Conservation (phyloP, 1,284 basidiomycete species). For the Athelia sp. region DNA sequence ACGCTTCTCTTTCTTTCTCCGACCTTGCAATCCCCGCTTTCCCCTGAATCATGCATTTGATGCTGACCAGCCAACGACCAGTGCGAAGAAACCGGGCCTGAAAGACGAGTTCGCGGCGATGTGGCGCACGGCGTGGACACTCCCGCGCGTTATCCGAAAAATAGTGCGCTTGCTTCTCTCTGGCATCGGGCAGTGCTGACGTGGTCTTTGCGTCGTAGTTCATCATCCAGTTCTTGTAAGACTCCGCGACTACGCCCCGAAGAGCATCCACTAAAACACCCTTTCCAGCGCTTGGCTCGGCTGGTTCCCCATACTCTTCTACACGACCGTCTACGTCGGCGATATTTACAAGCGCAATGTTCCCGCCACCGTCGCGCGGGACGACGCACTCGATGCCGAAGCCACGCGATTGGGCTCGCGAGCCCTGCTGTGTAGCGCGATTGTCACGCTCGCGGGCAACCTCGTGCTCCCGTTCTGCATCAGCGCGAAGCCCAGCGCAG, state of each 20-base stretch:
- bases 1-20: neutral
- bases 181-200: conserved; percentile 7
- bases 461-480: conserved; percentile 74
- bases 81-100: conserved; percentile 26
- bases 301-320: conserved; percentile 91
- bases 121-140: conserved; percentile 59
- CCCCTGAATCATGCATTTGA: neutral
- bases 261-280: too few species aligned
- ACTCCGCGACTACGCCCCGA: too few species aligned
- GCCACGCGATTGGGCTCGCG: conserved; percentile 81
- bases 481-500: conserved; percentile 13
- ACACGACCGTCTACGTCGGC: conserved; percentile 81
- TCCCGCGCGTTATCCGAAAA: conserved; percentile 74
- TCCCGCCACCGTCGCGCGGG: conserved; percentile 18
- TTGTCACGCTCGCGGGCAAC: conserved; percentile 69
- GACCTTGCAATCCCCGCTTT: neutral
- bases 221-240: conserved; percentile 85
- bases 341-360: conserved; percentile 71
- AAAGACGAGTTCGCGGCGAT: conserved; percentile 55
- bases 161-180: conserved; percentile 51
- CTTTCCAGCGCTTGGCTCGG: conserved; percentile 74
- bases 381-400: conserved; percentile 46
- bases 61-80: neutral
- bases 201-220: conserved; percentile 46
- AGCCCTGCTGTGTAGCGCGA: conserved; percentile 75